Evolutionary conservation across 495 filamentous ascomycete species (phyloP).

Genomic region (Penicillium steckii): DNA sequence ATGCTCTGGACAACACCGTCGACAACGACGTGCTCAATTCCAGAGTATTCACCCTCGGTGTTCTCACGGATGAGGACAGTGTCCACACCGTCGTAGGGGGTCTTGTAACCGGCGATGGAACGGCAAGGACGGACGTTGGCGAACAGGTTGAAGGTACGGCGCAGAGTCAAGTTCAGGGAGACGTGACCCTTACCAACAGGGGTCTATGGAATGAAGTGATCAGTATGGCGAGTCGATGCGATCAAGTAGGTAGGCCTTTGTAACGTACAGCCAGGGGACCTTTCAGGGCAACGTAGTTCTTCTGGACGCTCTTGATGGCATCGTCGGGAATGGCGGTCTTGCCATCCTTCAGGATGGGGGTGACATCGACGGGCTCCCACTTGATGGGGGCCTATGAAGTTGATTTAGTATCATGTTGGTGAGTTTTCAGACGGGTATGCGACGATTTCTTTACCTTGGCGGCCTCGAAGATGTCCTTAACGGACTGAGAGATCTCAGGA

Average conservation of each 20-base stretch:
- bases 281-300: constrained; percentile 95
- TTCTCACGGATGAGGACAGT: constrained; percentile 98
- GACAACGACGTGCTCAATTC: constrained; percentile 97
- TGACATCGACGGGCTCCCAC: constrained; percentile 97
- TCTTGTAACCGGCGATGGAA: constrained; percentile 95
- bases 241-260: background rate
- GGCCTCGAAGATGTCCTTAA: constrained; percentile 96
- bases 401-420: constrained; percentile 24
- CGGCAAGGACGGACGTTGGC: constrained; percentile 98
- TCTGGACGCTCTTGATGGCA: constrained; percentile 85
- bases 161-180: constrained; percentile 96
- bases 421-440: constrained; percentile 6
- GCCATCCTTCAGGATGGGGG: constrained; percentile 86
- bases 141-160: constrained; percentile 99
- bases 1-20: constrained; percentile 98
- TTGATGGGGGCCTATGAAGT: constrained; percentile 80
- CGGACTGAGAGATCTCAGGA: constrained; percentile 93
- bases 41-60: constrained; percentile 99
- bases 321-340: constrained; percentile 87
- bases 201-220: constrained; percentile 56
- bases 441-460: constrained; percentile 66
- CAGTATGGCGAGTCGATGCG: constrained; percentile 15
- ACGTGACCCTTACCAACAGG: constrained; percentile 98
- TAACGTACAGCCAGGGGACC: constrained; percentile 86
- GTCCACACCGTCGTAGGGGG: constrained; percentile 96